Conservation (phyloP, 495 filamentous ascomycete genomes). For the Apodospora peruviana region DNA sequence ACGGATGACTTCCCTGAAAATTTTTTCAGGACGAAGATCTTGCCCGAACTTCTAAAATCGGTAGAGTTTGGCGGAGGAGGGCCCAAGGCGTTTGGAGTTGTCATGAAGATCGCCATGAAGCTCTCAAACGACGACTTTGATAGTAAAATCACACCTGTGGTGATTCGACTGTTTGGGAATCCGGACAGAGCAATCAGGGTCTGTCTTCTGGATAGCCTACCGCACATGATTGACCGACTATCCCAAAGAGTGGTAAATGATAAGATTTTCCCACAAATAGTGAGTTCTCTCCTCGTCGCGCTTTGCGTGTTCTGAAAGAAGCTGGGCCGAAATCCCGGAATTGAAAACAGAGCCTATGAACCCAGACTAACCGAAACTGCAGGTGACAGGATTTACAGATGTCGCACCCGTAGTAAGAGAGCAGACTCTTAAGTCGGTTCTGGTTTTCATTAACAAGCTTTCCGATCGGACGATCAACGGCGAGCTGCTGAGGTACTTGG, state of each 20-base stretch:
- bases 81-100: conserved; percentile 79
- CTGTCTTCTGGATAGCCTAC: conserved; percentile 83
- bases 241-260: conserved; percentile 89
- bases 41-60: conserved; percentile 92
- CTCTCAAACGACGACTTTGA: conserved; percentile 88
- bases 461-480: conserved; percentile 91
- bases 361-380: no score
- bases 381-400: conserved; percentile 88
- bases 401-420: conserved; percentile 86
- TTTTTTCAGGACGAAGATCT: conserved; percentile 93
- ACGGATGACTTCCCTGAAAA: conserved; percentile 94
- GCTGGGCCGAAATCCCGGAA: not conserved
- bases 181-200: conserved; percentile 91
- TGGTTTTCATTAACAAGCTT: conserved; percentile 79
- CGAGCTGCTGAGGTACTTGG: conserved; percentile 82
- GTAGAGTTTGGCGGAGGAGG: conserved; percentile 97
- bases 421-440: conserved; percentile 88
- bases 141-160: conserved; percentile 71
- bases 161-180: conserved; percentile 82
- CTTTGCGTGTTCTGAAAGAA: not conserved
- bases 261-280: conserved; percentile 93
- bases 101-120: conserved; percentile 85
- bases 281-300: conserved; percentile 29
- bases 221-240: conserved; percentile 85
- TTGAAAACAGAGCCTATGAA: not conserved